Conservation (phyloP, 2,329 filamentous ascomycete genomes). For the Emydomyces testavorans region DNA sequence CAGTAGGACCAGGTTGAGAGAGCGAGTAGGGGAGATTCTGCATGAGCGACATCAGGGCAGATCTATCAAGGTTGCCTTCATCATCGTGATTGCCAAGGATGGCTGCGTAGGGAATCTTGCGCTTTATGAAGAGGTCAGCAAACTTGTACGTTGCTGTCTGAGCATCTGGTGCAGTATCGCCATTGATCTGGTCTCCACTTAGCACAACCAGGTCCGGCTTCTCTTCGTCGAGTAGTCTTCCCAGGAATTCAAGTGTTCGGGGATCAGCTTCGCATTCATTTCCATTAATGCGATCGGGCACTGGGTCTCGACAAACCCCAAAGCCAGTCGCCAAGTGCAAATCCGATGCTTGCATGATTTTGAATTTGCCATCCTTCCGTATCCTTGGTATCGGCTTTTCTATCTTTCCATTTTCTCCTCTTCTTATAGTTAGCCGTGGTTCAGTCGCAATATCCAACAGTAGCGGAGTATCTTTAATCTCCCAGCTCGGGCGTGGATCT, state of each 20-base stretch:
- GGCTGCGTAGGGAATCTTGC: conserved; percentile 79
- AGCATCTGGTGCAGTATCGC: conserved; percentile 79
- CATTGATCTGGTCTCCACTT: conserved; percentile 90
- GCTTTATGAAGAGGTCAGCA: conserved; percentile 68
- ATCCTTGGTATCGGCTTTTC: conserved; percentile 66
- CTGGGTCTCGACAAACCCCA: conserved; percentile 73
- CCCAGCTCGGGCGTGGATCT: conserved; percentile 78
- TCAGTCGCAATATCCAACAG: conserved; percentile 53
- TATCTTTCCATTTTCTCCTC: conserved; percentile 53
- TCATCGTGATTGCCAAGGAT: conserved; percentile 99
- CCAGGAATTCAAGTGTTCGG: conserved; percentile 80
- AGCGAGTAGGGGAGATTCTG: conserved; percentile 82
- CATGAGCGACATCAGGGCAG: conserved; percentile 72
- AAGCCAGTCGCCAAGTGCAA: conserved; percentile 84
- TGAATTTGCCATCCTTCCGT: conserved; percentile 82
- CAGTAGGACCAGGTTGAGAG: conserved; percentile 67
- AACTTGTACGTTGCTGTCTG: conserved; percentile 93
- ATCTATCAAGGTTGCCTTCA: conserved; percentile 66
- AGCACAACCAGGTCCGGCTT: conserved; percentile 86
- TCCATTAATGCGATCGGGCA: conserved; percentile 60
- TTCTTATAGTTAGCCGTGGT: conserved; percentile 65
- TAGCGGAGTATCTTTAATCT: conserved; percentile 61
- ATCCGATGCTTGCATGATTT: conserved; percentile 94
- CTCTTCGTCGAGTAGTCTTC: conserved; percentile 74
- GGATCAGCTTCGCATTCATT: conserved; percentile 77